These are phyloP conservation scores for Rubus idaeus DNA, from an alignment of 306 rosid species.

Conservation along the genomic window DNA sequence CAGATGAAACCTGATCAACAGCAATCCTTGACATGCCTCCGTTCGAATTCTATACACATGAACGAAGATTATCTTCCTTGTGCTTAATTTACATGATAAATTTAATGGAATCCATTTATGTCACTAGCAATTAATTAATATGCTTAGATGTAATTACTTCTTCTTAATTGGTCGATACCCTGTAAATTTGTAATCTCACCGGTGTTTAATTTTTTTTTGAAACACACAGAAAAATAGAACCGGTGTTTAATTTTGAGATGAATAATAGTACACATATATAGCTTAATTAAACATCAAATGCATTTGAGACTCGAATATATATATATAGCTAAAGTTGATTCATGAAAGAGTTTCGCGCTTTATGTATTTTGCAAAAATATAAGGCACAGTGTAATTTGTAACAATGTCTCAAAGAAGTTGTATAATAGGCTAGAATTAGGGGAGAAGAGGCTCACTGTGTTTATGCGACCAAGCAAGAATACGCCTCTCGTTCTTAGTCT, in stretches of 20 bases:
- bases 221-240: too few species aligned
- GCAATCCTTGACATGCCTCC: constrained; percentile 12
- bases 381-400: neutral
- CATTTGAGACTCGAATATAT: neutral
- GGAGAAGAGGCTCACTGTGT: neutral
- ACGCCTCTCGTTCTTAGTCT: neutral
- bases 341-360: neutral
- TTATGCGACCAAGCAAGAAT: neutral
- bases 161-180: neutral
- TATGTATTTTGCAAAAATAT: neutral
- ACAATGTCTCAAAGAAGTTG: neutral
- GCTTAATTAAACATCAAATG: neutral
- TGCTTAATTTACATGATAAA: neutral
- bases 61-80: constrained; percentile 23
- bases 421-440: neutral
- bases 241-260: neutral
- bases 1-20: constrained; percentile 21
- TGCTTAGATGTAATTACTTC: neutral
- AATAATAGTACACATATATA: neutral
- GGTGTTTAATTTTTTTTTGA: neutral
- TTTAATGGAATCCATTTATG: constrained; percentile 8
- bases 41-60: neutral
- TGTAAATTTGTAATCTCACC: neutral
- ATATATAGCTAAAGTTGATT: neutral
- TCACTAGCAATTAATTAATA: neutral